phyloP scores from a whole-genome alignment of 352 stramenopile genomes.

The Pythium periplocum region DNA sequence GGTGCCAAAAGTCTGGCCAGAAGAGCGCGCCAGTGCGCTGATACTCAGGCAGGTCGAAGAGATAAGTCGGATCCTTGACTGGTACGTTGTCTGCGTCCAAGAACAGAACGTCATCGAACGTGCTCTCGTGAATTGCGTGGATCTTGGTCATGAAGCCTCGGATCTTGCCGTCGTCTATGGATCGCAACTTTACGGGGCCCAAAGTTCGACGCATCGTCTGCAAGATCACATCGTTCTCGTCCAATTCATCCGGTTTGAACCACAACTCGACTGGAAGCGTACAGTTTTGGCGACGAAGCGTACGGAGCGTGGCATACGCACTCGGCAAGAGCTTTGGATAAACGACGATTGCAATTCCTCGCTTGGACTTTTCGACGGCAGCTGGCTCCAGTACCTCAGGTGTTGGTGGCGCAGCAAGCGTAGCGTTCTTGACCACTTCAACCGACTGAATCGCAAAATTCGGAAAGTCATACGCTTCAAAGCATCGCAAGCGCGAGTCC shows the following conservation, averaged over 20 bases:
- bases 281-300: slow-evolving; percentile 42
- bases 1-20: slow-evolving; percentile 79
- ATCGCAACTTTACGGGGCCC: slow-evolving; percentile 33
- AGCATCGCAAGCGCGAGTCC: slow-evolving; percentile 50
- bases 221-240: slow-evolving; percentile 15
- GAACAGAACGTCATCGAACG: slow-evolving; percentile 70
- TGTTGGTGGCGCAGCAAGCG: not conserved
- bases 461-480: slow-evolving; percentile 49
- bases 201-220: slow-evolving; percentile 28
- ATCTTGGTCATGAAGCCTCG: slow-evolving; percentile 64
- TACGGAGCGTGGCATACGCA: slow-evolving; percentile 52
- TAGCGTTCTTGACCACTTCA: slow-evolving; percentile 22
- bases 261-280: slow-evolving; percentile 68
- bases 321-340: slow-evolving; percentile 69
- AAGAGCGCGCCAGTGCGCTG: slow-evolving; percentile 42
- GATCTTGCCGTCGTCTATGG: slow-evolving; percentile 39
- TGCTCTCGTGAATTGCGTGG: slow-evolving; percentile 55
- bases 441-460: slow-evolving; percentile 47
- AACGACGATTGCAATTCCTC: slow-evolving; percentile 66
- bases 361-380: slow-evolving; percentile 4
- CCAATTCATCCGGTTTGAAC: slow-evolving; percentile 23
- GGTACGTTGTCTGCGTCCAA: slow-evolving; percentile 69
- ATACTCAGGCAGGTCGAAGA: slow-evolving; percentile 53
- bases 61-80: slow-evolving; percentile 53
- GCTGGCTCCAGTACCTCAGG: too few species aligned